These are phyloP conservation scores for Coemansia sp. DNA, from an alignment of 192 early-diverging fungal species.

Conservation along the genomic window DNA sequence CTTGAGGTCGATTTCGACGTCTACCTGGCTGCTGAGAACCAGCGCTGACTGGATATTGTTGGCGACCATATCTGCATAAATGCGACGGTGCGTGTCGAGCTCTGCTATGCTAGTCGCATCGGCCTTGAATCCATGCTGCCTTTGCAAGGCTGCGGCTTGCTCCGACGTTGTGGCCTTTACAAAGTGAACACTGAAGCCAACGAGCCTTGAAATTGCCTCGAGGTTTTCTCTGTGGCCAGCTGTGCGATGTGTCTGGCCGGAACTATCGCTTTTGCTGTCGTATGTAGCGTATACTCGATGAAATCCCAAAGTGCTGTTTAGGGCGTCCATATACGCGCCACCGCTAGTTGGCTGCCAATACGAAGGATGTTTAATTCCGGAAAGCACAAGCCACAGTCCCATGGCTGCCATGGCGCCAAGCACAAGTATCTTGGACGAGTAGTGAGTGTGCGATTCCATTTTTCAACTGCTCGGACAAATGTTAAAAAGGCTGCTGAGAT, in stretches of 20 bases:
- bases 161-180: constrained; percentile 4
- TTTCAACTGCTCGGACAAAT: not conserved
- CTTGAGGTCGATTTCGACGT: constrained; percentile 32
- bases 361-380: not conserved
- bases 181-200: constrained; percentile 14
- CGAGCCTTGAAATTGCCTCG: constrained; percentile 15
- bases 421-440: not conserved
- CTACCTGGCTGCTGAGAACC: constrained; percentile 15
- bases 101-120: constrained; percentile 1
- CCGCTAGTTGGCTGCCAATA: not conserved
- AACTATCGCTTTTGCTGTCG: not conserved
- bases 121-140: not conserved
- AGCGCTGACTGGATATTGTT: constrained; percentile 19
- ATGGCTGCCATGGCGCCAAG: not conserved
- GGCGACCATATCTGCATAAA: constrained; percentile 22
- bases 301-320: constrained; percentile 35
- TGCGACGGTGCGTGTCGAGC: constrained; percentile 19
- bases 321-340: constrained; percentile 6
- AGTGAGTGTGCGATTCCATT: not conserved
- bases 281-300: constrained; percentile 21
- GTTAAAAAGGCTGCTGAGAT: not conserved
- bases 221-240: constrained; percentile 5
- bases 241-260: not conserved
- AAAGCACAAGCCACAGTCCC: not conserved
- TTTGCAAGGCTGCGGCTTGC: not conserved